phyloP scores from a whole-genome alignment of 495 filamentous ascomycete species.

The Astrothelium macrocarpum region DNA sequence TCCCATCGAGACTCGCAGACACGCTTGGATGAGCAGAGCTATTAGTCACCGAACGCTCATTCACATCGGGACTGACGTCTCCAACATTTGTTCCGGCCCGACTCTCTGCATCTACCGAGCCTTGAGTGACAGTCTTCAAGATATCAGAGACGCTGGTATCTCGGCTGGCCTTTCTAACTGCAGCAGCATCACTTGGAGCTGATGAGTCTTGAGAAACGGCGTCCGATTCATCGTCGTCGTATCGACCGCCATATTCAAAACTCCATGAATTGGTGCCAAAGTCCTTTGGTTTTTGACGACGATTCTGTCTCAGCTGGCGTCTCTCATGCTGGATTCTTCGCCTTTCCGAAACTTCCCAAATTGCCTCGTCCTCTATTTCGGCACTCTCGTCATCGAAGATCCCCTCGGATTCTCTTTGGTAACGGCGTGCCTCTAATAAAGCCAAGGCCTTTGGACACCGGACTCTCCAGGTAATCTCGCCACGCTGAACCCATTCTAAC shows the following conservation, averaged over 20 bases:
- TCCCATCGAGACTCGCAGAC: constrained; percentile 52
- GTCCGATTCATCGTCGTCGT: constrained; percentile 40
- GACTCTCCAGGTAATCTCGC: constrained; percentile 88
- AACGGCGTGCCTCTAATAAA: constrained; percentile 65
- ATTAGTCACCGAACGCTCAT: neutral
- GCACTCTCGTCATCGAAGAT: constrained; percentile 23
- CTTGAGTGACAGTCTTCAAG: constrained; percentile 8
- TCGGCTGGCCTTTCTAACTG: constrained; percentile 11
- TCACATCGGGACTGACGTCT: neutral
- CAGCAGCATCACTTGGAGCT: constrained; percentile 19
- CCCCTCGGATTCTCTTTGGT: constrained; percentile 61
- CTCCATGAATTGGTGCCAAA: constrained; percentile 49
- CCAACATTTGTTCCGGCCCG: neutral
- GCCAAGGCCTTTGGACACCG: constrained; percentile 72
- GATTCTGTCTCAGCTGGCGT: constrained; percentile 16
- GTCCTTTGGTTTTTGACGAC: constrained; percentile 7
- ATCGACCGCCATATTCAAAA: constrained; percentile 66
- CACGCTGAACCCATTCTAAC: constrained; percentile 83
- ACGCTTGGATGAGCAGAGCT: neutral
- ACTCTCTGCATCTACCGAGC: constrained; percentile 4
- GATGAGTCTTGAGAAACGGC: constrained; percentile 19
- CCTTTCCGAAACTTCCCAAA: constrained; percentile 25
- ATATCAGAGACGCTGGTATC: neutral
- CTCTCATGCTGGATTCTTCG: constrained; percentile 22
- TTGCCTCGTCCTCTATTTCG: constrained; percentile 51